Percentiles rank a stretch among this genome's conserved stretches.
phyloP scores from a whole-genome alignment of 2,329 filamentous ascomycete genomes.

The Cladosporium sp. region DNA sequence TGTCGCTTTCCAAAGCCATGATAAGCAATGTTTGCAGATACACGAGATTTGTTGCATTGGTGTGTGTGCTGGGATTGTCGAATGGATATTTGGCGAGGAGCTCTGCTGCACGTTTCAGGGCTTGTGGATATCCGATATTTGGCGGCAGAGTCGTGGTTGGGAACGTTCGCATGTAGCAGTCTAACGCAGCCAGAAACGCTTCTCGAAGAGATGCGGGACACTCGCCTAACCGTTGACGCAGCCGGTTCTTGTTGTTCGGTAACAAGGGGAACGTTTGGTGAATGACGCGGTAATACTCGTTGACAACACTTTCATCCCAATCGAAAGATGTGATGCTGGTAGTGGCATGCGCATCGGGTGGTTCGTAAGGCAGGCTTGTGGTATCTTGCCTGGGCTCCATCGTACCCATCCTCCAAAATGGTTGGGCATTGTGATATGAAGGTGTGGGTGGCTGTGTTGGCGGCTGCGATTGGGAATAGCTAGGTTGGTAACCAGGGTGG shows the following conservation, averaged over 20 bases:
- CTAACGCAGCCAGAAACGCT: conserved; percentile 65
- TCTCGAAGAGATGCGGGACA: conserved; percentile 60
- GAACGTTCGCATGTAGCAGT: conserved; percentile 59
- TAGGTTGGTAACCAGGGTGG: conserved; percentile 15
- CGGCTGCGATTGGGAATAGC: conserved; percentile 20
- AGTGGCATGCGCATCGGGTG: conserved; percentile 23
- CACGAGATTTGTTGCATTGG: conserved; percentile 49
- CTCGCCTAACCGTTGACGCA: conserved; percentile 58
- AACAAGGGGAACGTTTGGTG: conserved; percentile 69
- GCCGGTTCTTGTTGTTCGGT: conserved; percentile 56
- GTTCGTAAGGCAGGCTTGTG: conserved; percentile 32
- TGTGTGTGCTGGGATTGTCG: conserved; percentile 44
- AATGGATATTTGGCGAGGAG: conserved; percentile 47
- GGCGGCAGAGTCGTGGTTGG: conserved; percentile 40
- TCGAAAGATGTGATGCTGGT: conserved; percentile 38
- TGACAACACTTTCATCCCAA: conserved; percentile 49
- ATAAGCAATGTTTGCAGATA: conserved; percentile 68
- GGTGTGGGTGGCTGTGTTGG: conserved; percentile 19
- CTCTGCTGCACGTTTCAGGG: conserved; percentile 45
- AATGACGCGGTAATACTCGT: conserved; percentile 61
- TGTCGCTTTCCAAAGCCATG: conserved; percentile 65
- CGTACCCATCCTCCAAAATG: conserved; percentile 35
- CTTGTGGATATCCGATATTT: conserved; percentile 37
- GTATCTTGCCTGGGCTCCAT: conserved; percentile 31
- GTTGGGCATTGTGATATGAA: conserved; percentile 26